Evolutionary conservation across 768 basidiomycete species (phyloP).

Genomic region (Psilocybe azurescens): DNA sequence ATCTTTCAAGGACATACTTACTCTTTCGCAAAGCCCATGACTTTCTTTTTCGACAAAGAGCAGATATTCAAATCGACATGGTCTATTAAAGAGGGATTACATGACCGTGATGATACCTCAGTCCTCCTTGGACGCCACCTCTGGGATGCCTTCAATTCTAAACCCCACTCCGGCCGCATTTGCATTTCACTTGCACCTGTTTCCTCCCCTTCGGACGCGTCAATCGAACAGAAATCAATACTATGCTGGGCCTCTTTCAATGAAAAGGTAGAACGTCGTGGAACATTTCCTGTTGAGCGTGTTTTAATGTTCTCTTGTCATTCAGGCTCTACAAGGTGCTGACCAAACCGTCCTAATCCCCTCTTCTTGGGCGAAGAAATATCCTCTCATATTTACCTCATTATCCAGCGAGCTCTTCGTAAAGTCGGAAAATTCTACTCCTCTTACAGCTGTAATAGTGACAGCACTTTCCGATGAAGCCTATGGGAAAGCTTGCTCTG

Average conservation of each 20-base stretch:
- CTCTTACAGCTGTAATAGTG: slow-evolving; percentile 55
- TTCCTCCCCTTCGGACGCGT: background rate
- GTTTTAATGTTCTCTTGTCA: background rate
- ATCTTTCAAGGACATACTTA: background rate
- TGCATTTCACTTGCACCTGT: slow-evolving; percentile 20
- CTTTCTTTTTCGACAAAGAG: slow-evolving; percentile 33
- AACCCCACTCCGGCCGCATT: slow-evolving; percentile 1
- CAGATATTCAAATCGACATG: slow-evolving; percentile 14
- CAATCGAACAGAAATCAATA: slow-evolving; percentile 20
- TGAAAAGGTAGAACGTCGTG: slow-evolving; percentile 37
- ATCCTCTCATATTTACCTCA: slow-evolving; percentile 16
- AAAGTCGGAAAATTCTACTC: slow-evolving; percentile 13
- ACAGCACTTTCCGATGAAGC: slow-evolving; percentile 55
- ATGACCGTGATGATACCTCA: slow-evolving; percentile 1
- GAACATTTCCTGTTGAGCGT: background rate
- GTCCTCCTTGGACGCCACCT: slow-evolving; percentile 16
- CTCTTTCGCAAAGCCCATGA: slow-evolving; percentile 20
- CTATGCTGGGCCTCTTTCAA: slow-evolving; percentile 39
- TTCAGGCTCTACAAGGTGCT: slow-evolving; percentile 27
- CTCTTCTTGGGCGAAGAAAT: slow-evolving; percentile 37
- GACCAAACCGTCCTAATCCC: slow-evolving; percentile 44
- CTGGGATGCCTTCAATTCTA: slow-evolving; percentile 19
- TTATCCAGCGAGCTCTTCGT: slow-evolving; percentile 14
- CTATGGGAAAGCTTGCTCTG: slow-evolving; percentile 44
- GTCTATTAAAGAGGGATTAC: slow-evolving; percentile 8